A percentile compares a stretch with the other conserved stretches of the same genome.
These are phyloP conservation scores for Epichloe uncinata DNA, from an alignment of 2,329 filamentous ascomycete species.

Conservation along the genomic window DNA sequence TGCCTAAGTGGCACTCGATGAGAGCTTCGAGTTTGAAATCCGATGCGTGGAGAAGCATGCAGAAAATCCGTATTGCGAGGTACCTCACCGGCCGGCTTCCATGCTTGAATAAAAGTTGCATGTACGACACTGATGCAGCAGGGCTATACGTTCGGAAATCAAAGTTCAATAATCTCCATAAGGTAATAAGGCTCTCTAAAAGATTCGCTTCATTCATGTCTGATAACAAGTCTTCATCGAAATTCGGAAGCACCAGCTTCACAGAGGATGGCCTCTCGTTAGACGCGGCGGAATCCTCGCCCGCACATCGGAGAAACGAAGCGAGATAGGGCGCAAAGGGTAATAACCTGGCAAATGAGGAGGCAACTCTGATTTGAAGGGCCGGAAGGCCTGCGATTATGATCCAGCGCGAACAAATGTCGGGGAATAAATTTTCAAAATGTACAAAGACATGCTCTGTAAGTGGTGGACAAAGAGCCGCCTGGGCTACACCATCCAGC, in stretches of 20 bases:
- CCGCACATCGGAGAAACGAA: conserved; percentile 49
- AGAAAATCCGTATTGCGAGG: conserved; percentile 70
- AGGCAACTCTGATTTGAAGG: conserved; percentile 36
- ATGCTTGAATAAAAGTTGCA: conserved; percentile 57
- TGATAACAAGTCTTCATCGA: conserved; percentile 16
- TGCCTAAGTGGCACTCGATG: conserved; percentile 50
- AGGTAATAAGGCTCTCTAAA: conserved; percentile 26
- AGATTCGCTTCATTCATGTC: conserved; percentile 12
- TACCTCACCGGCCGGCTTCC: conserved; percentile 53
- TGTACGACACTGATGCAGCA: conserved; percentile 49
- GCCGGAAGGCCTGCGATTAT: conserved; percentile 27
- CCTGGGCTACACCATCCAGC: conserved; percentile 56
- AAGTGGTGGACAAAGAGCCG: conserved; percentile 54
- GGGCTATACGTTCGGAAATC: conserved; percentile 55
- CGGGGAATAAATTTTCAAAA: conserved; percentile 64
- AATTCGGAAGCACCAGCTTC: conserved; percentile 16
- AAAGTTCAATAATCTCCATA: conserved; percentile 69
- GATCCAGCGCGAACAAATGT: conserved; percentile 73
- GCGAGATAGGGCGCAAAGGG: conserved; percentile 72
- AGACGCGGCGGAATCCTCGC: background rate
- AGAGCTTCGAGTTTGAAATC: conserved; percentile 67
- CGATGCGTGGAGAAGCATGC: conserved; percentile 63
- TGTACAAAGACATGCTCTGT: conserved; percentile 63
- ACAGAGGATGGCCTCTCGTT: conserved; percentile 11
- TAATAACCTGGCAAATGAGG: conserved; percentile 66